phyloP scores from a whole-genome alignment of 2,329 filamentous ascomycete species.

The Diaporthe caulivora region DNA sequence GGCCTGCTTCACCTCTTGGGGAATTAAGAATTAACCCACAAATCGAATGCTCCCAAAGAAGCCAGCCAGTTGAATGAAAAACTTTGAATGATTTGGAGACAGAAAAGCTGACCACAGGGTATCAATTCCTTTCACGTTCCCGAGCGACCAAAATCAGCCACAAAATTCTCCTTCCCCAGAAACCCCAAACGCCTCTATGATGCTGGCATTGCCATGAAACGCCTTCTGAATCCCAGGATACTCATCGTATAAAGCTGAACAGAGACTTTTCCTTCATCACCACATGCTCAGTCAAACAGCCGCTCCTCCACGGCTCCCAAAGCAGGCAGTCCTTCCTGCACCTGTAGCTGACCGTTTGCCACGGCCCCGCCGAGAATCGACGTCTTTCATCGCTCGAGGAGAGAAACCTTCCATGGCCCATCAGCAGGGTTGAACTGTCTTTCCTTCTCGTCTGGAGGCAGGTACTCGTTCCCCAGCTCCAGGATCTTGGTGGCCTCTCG shows the following conservation, averaged over 20 bases:
- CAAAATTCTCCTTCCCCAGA: background rate
- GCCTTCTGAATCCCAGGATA: background rate
- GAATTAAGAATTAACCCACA: background rate
- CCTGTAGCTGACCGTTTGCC: background rate
- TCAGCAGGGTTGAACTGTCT: constrained; percentile 6
- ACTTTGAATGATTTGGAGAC: background rate
- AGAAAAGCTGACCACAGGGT: background rate
- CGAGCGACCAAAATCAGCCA: background rate
- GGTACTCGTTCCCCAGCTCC: constrained; percentile 55
- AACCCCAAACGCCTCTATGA: background rate
- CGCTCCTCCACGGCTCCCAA: background rate
- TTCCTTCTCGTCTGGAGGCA: constrained; percentile 34
- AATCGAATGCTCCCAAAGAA: background rate
- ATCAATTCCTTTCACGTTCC: background rate
- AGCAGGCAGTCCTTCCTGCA: background rate
- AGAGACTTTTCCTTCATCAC: background rate
- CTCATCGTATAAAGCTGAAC: background rate
- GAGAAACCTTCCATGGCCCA: constrained; percentile 32
- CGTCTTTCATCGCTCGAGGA: constrained; percentile 32
- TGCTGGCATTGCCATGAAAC: background rate
- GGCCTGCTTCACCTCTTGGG: background rate
- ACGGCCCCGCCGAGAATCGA: background rate
- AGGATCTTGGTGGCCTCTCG: constrained; percentile 58
- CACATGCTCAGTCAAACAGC: background rate
- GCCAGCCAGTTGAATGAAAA: background rate